Evolutionary conservation across 2,329 filamentous ascomycete species (phyloP).

Genomic region (Cryphonectria naterciae): DNA sequence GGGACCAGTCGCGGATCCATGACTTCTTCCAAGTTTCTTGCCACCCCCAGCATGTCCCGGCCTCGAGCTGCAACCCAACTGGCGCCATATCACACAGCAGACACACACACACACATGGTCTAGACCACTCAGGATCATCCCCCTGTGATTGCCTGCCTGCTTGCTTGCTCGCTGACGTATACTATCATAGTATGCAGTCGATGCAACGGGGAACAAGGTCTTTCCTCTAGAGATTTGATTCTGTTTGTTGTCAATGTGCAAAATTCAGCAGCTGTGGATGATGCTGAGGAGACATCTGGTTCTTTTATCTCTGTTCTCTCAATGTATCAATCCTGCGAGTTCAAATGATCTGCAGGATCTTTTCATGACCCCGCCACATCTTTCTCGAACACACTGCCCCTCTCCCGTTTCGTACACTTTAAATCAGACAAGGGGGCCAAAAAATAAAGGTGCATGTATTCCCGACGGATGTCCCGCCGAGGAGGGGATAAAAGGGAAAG

Average conservation of each 20-base stretch:
- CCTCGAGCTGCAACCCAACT: not conserved
- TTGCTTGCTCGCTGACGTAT: not conserved
- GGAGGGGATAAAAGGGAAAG: not conserved
- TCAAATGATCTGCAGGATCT: not conserved
- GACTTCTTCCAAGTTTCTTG: not conserved
- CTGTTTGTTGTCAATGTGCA: not conserved
- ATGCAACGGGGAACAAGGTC: not conserved
- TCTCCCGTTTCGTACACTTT: not conserved
- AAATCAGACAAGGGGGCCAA: not conserved
- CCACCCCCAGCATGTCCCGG: not conserved
- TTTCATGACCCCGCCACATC: not conserved
- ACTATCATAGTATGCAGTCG: not conserved
- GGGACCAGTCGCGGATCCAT: not conserved
- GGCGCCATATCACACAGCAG: not conserved
- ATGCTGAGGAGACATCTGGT: not conserved
- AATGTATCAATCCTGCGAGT: not conserved
- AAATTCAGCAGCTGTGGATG: not conserved
- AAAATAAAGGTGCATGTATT: not conserved
- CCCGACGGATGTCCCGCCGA: not conserved
- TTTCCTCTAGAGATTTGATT: not conserved
- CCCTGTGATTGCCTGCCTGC: not conserved
- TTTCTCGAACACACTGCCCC: not conserved
- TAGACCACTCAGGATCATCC: not conserved
- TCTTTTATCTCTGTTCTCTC: not conserved
- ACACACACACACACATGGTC: not conserved